Percentiles rank a stretch among this genome's conserved stretches.
Conservation (phyloP, 2,329 filamentous ascomycete species). For the Fusarium sp. region DNA sequence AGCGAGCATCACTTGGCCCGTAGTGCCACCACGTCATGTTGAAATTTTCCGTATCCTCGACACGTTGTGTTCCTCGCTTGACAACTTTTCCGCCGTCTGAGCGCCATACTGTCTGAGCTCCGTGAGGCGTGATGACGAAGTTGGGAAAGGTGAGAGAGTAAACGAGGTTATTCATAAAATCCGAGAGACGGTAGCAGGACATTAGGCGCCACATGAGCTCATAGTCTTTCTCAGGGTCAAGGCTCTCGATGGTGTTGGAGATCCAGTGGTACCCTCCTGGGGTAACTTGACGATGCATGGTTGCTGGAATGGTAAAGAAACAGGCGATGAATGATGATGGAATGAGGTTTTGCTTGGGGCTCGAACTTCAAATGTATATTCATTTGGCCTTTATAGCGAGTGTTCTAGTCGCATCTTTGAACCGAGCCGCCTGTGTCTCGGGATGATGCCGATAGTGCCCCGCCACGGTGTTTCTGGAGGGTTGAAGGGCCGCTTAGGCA, state of each 20-base stretch:
- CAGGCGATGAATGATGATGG: neutral
- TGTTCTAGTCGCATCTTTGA: neutral
- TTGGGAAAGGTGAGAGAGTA: conserved; percentile 14
- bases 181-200: conserved; percentile 7
- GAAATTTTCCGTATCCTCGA: conserved; percentile 15
- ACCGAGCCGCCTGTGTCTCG: neutral
- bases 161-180: conserved; percentile 14
- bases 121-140: conserved; percentile 6
- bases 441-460: neutral
- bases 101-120: conserved; percentile 9
- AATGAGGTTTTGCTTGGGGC: neutral
- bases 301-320: neutral
- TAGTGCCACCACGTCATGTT: conserved; percentile 20
- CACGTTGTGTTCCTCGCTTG: neutral
- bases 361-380: neutral
- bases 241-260: neutral
- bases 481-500: neutral
- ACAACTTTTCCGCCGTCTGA: conserved; percentile 17
- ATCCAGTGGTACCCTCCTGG: conserved; percentile 17
- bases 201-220: conserved; percentile 13
- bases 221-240: conserved; percentile 13
- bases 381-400: neutral
- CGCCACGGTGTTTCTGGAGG: neutral
- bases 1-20: conserved; percentile 7
- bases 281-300: neutral